A percentile compares a stretch with the other conserved stretches of the same genome.
Evolutionary conservation across 768 basidiomycete genomes (phyloP).

Genomic region (Boletellus emodensis): DNA sequence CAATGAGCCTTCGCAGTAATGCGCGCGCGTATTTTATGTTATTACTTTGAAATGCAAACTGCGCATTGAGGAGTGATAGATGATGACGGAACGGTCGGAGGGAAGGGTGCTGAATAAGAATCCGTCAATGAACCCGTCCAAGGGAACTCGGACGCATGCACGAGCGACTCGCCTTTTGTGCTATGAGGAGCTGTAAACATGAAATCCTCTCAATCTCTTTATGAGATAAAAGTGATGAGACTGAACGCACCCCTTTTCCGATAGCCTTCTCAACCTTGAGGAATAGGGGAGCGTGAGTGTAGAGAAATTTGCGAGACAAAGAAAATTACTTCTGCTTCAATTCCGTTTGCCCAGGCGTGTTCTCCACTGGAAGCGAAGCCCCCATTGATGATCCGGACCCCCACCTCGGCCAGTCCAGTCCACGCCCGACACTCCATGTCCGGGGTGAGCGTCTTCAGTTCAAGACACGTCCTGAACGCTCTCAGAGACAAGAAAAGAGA

Average conservation of each 20-base stretch:
- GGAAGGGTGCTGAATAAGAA: constrained; percentile 51
- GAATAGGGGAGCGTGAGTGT: background rate
- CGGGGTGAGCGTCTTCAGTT: constrained; percentile 45
- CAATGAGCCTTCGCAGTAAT: constrained; percentile 51
- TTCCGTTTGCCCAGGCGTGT: constrained; percentile 44
- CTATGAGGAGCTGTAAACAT: constrained; percentile 42
- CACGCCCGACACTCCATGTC: constrained; percentile 68
- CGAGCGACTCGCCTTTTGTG: constrained; percentile 50
- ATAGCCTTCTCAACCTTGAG: constrained; percentile 57
- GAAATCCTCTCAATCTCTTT: background rate
- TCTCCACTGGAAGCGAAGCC: constrained; percentile 37
- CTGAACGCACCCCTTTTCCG: constrained; percentile 59
- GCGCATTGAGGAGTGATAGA: constrained; percentile 59
- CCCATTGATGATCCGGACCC: constrained; percentile 50
- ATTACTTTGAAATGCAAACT: constrained; percentile 43
- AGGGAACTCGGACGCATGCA: constrained; percentile 4
- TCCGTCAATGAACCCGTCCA: constrained; percentile 2
- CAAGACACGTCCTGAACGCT: constrained; percentile 55
- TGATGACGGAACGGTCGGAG: constrained; percentile 57
- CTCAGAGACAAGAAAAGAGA: constrained; percentile 54
- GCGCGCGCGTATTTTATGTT: constrained; percentile 59
- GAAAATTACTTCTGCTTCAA: constrained; percentile 49
- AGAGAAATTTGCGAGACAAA: background rate
- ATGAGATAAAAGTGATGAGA: background rate
- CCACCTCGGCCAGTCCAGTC: constrained; percentile 66